Percentiles rank a stretch among this genome's conserved stretches.
Evolutionary conservation across 306 rosid genomes (phyloP).

Genomic region (Medicago arabica): DNA sequence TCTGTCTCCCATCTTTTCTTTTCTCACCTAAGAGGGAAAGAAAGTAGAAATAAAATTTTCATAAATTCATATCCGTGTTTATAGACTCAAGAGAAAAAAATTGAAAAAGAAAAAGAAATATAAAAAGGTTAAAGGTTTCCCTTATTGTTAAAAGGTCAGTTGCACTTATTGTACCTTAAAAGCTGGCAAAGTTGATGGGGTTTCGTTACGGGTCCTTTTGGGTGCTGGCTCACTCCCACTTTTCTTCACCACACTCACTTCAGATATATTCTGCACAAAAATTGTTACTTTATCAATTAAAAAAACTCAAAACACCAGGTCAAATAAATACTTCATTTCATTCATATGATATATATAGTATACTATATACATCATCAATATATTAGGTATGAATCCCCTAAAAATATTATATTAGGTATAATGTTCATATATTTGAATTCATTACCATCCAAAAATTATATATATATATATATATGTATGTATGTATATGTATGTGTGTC

Average conservation of each 20-base stretch:
- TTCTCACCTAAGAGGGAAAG: slow-evolving; percentile 77
- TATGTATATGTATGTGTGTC: no score
- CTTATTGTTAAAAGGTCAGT: slow-evolving; percentile 42
- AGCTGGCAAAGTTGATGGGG: slow-evolving; percentile 92
- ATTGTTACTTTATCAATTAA: slow-evolving; percentile 6
- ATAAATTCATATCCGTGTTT: slow-evolving; percentile 41
- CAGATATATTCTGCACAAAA: slow-evolving; percentile 73
- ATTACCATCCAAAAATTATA: no score
- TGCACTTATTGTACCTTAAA: slow-evolving; percentile 82
- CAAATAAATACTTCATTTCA: not conserved
- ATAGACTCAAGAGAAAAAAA: slow-evolving; percentile 28
- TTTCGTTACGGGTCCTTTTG: slow-evolving; percentile 91
- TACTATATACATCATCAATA: no score
- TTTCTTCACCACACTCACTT: slow-evolving; percentile 72
- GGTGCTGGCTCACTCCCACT: slow-evolving; percentile 73
- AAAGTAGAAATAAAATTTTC: slow-evolving; percentile 44
- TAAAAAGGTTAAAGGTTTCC: slow-evolving; percentile 36
- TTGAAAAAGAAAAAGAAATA: slow-evolving; percentile 18
- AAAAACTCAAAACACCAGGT: not conserved
- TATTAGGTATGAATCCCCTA: no score
- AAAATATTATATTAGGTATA: no score
- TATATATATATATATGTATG: no score
- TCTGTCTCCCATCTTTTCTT: slow-evolving; percentile 99
- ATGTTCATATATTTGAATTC: no score
- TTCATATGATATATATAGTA: not conserved